Percentiles rank a stretch among this genome's conserved stretches.
Evolutionary conservation across 257 asterid genomes (phyloP).

Genomic region (Ehretia macrophylla): DNA sequence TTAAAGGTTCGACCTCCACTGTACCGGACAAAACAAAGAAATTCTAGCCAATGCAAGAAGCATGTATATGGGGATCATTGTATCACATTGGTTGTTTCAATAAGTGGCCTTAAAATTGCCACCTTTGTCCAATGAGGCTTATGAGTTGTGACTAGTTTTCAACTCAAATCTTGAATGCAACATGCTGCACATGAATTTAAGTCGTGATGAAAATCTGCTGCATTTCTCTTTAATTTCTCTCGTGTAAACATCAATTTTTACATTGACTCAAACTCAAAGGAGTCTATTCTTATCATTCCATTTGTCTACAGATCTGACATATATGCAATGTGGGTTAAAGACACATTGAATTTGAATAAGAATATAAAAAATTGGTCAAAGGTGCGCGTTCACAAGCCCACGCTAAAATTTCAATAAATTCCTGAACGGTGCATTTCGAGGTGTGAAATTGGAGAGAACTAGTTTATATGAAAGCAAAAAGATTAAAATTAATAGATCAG

Average conservation of each 20-base stretch:
- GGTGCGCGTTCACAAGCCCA: too few species aligned
- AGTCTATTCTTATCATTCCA: background rate
- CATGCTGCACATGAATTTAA: background rate
- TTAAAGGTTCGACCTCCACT: too few species aligned
- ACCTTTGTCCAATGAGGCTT: constrained; percentile 20
- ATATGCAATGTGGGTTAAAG: background rate
- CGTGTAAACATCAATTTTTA: background rate
- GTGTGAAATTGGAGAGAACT: too few species aligned
- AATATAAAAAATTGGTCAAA: too few species aligned
- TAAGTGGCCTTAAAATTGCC: constrained; percentile 49
- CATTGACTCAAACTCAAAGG: too few species aligned
- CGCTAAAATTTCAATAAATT: too few species aligned
- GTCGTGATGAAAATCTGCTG: background rate
- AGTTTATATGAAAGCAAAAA: too few species aligned
- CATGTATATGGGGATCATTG: background rate
- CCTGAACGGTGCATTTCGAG: too few species aligned
- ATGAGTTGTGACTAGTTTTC: background rate
- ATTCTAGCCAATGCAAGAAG: too few species aligned
- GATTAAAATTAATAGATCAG: too few species aligned
- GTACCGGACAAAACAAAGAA: too few species aligned
- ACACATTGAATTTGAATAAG: too few species aligned
- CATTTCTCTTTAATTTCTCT: background rate
- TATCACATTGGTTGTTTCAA: constrained; percentile 3
- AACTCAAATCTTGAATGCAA: background rate
- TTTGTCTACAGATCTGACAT: background rate